Conservation (phyloP, 2,329 filamentous ascomycete species). For the Leptographium lundbergii region DNA sequence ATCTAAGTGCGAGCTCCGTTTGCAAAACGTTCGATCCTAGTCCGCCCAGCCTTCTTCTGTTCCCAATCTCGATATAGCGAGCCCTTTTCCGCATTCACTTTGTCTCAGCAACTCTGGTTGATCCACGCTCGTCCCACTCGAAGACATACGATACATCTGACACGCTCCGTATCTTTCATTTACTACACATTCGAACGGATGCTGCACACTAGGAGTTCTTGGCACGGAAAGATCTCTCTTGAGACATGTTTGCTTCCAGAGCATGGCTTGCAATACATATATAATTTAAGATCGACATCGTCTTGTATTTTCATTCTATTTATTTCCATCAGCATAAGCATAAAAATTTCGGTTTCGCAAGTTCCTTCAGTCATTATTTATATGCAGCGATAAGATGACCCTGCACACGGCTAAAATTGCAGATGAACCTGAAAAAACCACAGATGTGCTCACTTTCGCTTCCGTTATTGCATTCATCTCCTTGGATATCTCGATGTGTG, state of each 20-base stretch:
- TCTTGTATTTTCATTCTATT: conserved; percentile 10
- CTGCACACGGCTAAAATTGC: not conserved
- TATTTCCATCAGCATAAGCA: conserved; percentile 22
- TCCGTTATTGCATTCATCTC: conserved; percentile 25
- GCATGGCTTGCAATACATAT: conserved; percentile 15
- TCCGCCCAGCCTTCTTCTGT: conserved; percentile 1
- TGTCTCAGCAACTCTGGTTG: conserved; percentile 17
- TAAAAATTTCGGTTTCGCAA: conserved; percentile 17
- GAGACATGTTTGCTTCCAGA: conserved; percentile 6
- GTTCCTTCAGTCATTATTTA: conserved; percentile 30
- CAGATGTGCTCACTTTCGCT: conserved; percentile 37
- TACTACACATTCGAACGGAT: conserved; percentile 23
- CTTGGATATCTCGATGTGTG: conserved; percentile 28
- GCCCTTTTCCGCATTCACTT: not conserved
- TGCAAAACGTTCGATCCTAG: not conserved
- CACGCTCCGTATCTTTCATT: conserved; percentile 26
- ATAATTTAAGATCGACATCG: conserved; percentile 21
- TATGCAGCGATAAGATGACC: conserved; percentile 26
- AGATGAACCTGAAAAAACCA: not conserved
- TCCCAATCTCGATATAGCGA: not conserved
- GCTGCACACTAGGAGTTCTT: conserved; percentile 17
- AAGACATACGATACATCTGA: conserved; percentile 22
- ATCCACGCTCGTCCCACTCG: conserved; percentile 16
- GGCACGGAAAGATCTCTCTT: conserved; percentile 17
- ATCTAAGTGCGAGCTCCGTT: too few relatives aligned